Percentiles rank a stretch among this genome's conserved stretches.
phyloP scores from a whole-genome alignment of 1,284 basidiomycete species.

The Takashimella tepidaria region DNA sequence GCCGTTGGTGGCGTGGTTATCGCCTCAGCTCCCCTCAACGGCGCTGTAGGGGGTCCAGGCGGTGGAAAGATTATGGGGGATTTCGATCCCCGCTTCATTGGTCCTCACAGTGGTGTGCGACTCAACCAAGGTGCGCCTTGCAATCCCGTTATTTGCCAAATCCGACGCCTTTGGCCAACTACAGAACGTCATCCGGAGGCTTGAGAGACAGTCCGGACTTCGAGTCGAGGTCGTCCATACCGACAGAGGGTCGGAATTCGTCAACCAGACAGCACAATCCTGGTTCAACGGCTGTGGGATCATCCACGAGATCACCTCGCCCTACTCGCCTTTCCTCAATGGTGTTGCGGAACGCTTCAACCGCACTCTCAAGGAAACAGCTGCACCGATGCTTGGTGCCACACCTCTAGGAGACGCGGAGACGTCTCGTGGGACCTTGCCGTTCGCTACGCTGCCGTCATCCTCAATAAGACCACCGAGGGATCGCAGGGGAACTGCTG shows the following conservation, averaged over 20 bases:
- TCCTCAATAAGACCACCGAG: slow-evolving; percentile 15
- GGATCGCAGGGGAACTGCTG: too few species aligned
- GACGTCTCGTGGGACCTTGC: slow-evolving; percentile 14
- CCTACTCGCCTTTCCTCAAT: slow-evolving; percentile 31
- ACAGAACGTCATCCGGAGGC: not conserved
- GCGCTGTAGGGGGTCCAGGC: too few species aligned
- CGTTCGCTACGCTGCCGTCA: not conserved
- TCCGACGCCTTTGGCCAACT: not conserved
- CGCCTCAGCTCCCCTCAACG: too few species aligned
- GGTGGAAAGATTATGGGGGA: too few species aligned
- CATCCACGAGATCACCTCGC: not conserved
- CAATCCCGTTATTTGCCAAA: slow-evolving; percentile 2
- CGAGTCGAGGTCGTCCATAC: slow-evolving; percentile 1
- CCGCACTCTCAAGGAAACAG: slow-evolving; percentile 24
- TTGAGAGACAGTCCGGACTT: not conserved
- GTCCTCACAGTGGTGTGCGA: not conserved
- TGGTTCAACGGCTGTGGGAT: not conserved
- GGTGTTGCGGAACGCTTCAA: slow-evolving; percentile 34
- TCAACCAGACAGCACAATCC: not conserved
- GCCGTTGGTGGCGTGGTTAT: too few species aligned
- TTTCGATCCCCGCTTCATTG: too few species aligned
- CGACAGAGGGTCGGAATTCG: slow-evolving; percentile 4
- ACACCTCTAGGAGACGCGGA: slow-evolving; percentile 1
- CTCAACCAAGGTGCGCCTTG: not conserved
- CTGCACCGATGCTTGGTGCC: slow-evolving; percentile 5